Base-by-base conservation (phyloP, 2,329 filamentous ascomycete genomes). In the Waltergamsia citrina region DNA sequence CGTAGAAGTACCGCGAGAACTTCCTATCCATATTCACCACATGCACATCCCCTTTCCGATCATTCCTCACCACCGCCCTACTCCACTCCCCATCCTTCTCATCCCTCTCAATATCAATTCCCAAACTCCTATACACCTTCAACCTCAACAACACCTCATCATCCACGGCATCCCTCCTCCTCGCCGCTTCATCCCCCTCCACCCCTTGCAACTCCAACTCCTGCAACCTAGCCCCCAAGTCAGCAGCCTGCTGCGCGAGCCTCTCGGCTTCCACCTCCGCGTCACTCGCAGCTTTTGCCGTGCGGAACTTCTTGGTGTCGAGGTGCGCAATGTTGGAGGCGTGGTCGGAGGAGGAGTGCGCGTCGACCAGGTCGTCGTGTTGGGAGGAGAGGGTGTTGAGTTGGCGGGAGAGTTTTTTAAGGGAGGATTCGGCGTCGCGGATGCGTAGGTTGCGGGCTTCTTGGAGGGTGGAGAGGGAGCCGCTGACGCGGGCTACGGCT, bases 251-350 rank as follows among this genome's bases (percentile, higher is more conserved):
- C 6, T 77, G 74, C 37, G 84, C 78, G 29, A 96, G 65, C n/a
- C 90, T 72, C 65, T 96, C 90, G n/a, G 84, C 83, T 62, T 98
- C 92, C 51, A 90, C 87, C 63, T 95, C 88, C 6, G 92, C 67
- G 54, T 96, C 90, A 2, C 76, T 81, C 0, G 85, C 86, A 12
- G 84, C 78, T 59, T 96, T 96, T n/a, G 90, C 90, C 37, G 86
- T 81, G 46, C 87, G 81, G 62, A 96, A 96, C 53, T 95, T 95
- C 46, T 88, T 79, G 2, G 86, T 94, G 59, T 96, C 90, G 40
- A 95, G 78, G 26, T 81, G 74, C 15, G 92, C 71, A 41, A 96
- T 94, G 51, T 85, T 77, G 23, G 78, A 78, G 6, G 88, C 86
- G 62, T 96, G 90, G 39, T 76, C 77, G 6, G 80, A 71, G 0